These are phyloP conservation scores for Magnolia kwangsiensis DNA, from an alignment of 164 flowering plant species.

Conservation along the genomic window DNA sequence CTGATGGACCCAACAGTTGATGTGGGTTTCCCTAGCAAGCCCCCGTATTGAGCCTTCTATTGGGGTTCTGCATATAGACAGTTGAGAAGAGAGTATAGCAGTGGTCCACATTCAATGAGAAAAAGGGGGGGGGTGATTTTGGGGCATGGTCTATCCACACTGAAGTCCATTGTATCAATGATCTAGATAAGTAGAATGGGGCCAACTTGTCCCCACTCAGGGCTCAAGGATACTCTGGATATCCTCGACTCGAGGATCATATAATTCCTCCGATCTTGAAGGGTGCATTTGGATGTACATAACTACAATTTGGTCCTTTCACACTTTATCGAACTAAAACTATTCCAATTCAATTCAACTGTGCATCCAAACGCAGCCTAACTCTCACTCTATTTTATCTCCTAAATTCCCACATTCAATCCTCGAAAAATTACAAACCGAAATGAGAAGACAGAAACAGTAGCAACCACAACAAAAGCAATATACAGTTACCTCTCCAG, in stretches of 20 bases:
- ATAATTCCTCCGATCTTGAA: neutral
- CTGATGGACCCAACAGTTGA: too few species aligned
- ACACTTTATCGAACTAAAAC: neutral
- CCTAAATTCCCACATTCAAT: neutral
- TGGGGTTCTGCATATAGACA: neutral
- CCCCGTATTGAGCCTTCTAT: neutral
- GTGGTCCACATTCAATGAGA: neutral
- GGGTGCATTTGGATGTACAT: neutral
- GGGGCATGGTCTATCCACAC: too few species aligned
- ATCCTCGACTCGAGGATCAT: neutral
- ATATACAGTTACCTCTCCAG: constrained; percentile 51
- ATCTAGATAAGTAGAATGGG: too few species aligned
- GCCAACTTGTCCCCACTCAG: too few species aligned
- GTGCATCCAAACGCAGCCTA: neutral
- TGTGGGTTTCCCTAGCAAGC: too few species aligned
- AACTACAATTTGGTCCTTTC: neutral
- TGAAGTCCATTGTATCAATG: too few species aligned
- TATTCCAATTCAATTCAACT: too few species aligned
- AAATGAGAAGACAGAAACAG: neutral
- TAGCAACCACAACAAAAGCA: neutral
- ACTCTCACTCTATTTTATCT: neutral
- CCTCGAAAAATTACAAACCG: neutral
- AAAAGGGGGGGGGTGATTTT: too few species aligned
- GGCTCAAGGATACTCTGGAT: neutral
- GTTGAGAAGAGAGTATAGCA: too few species aligned